A percentile compares a stretch with the other conserved stretches of the same genome.
Evolutionary conservation across 2,329 filamentous ascomycete genomes (phyloP).

Genomic region (Aspergillus glaucus): DNA sequence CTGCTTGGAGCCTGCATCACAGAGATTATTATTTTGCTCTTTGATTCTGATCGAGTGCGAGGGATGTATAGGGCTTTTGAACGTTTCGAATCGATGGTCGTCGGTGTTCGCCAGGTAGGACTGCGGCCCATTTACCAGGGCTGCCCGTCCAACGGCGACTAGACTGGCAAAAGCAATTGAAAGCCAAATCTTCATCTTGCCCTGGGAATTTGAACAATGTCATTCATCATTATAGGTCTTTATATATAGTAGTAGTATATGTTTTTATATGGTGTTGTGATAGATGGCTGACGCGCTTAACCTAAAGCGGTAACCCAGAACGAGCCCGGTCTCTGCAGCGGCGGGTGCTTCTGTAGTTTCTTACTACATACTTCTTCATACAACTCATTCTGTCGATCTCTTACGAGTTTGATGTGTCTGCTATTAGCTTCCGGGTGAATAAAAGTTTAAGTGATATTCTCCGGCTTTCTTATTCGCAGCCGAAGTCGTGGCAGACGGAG

Average conservation of each 20-base stretch:
- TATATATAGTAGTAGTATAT: neutral
- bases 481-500: neutral
- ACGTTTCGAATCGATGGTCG: slow-evolving; percentile 1
- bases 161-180: neutral
- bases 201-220: neutral
- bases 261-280: neutral
- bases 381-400: neutral
- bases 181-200: neutral
- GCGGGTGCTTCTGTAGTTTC: too few species aligned
- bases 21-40: slow-evolving; percentile 19
- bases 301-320: slow-evolving; percentile 1
- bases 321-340: neutral
- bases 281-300: neutral
- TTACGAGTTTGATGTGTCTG: neutral
- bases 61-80: slow-evolving; percentile 9
- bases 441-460: neutral
- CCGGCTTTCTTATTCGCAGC: neutral
- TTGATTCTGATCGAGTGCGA: slow-evolving; percentile 19
- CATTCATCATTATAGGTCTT: neutral
- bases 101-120: neutral
- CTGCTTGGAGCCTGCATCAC: slow-evolving; percentile 19
- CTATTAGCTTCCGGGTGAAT: neutral
- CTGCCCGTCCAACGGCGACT: neutral
- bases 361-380: neutral
- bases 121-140: neutral